Evolutionary conservation across 805 yeast genomes (phyloP).

Genomic region (Torulaspora quercuum): DNA sequence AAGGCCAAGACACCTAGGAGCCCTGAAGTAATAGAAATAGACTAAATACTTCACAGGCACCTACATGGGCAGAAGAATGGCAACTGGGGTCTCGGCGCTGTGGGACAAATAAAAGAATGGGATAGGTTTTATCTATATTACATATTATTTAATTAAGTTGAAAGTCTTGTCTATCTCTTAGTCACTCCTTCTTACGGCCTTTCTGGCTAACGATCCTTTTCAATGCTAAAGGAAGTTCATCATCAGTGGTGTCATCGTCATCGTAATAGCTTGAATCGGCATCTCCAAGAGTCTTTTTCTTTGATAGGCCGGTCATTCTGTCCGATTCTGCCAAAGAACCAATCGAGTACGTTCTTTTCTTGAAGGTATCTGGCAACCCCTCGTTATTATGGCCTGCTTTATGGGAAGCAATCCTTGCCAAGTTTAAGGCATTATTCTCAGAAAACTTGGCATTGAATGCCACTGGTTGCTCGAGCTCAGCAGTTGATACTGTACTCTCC

Average conservation of each 20-base stretch:
- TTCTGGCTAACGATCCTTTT: slow-evolving; percentile 37
- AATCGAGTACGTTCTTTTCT: slow-evolving; percentile 39
- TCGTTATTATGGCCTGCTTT: slow-evolving; percentile 16
- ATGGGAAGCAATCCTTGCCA: slow-evolving; percentile 34
- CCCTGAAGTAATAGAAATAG: slow-evolving; percentile 80
- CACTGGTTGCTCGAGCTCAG: slow-evolving; percentile 16
- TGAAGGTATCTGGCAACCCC: slow-evolving; percentile 31
- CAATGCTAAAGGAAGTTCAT: slow-evolving; percentile 40
- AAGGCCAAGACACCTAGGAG: slow-evolving; percentile 60
- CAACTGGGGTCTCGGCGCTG: neutral
- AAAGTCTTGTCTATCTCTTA: slow-evolving; percentile 1
- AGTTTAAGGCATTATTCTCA: slow-evolving; percentile 16
- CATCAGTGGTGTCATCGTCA: slow-evolving; percentile 22
- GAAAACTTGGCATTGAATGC: slow-evolving; percentile 11
- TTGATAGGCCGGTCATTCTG: slow-evolving; percentile 14
- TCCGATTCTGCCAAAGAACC: slow-evolving; percentile 33
- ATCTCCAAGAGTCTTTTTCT: slow-evolving; percentile 31
- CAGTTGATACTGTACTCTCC: slow-evolving; percentile 11
- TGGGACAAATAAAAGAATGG: neutral
- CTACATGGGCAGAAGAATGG: no score
- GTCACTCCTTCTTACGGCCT: slow-evolving; percentile 5
- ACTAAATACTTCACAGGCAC: no score
- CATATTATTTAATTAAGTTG: slow-evolving; percentile 1
- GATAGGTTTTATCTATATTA: slow-evolving; percentile 1
- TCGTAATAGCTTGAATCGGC: slow-evolving; percentile 19